Base-by-base conservation (phyloP, 257 asterid species). In the Eucommia ulmoides region DNA sequence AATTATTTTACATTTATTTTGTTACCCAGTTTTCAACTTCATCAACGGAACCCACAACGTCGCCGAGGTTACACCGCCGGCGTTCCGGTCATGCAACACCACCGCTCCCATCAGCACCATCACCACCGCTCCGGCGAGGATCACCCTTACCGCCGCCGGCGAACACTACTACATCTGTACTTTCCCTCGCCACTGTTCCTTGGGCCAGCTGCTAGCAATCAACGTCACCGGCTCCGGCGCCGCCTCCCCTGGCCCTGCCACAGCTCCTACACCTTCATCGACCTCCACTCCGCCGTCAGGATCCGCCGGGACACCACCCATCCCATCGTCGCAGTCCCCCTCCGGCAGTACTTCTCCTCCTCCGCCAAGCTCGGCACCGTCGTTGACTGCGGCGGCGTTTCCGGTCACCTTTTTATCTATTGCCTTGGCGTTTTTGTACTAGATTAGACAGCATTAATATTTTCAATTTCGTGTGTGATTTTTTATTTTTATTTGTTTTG, bases 91-190 rank as follows among this genome's bases (percentile, higher is more conserved):
- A 0, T 86, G 96, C 73, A 79, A 49, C 72, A 18, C 72, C 54
- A 22, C 72, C 29, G 51, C 67, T 59, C 46, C 70, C 19, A 41
- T 60, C 14, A 15, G 29, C 48, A 59, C 73, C n/a, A 61, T 33
- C 23, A 63, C 41, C 62, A 65, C 51, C 22, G 49, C 72, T 33
- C 96, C 94, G 16, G 86, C 88, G 24, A 82, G 81, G 56, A 65
- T 82, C 52, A 45, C 64, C 33, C 83, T 86, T 44, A 55, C 66
- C 14, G 53, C 65, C 17, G 22, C 78, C 29, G 96, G 94, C 33
- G 76, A 82, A 48, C 83, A 86, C 48, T 73, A 56, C 73, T 86
- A 73, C 56, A 65, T 72, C n/a, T 82, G 96, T 69, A 74, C 84
- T 21, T 33, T 78, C 58, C 47, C 70, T 10, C 55, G 23, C 14